Conservation (phyloP, 1,284 basidiomycete species). For the Cryptococcus maquisensis region DNA sequence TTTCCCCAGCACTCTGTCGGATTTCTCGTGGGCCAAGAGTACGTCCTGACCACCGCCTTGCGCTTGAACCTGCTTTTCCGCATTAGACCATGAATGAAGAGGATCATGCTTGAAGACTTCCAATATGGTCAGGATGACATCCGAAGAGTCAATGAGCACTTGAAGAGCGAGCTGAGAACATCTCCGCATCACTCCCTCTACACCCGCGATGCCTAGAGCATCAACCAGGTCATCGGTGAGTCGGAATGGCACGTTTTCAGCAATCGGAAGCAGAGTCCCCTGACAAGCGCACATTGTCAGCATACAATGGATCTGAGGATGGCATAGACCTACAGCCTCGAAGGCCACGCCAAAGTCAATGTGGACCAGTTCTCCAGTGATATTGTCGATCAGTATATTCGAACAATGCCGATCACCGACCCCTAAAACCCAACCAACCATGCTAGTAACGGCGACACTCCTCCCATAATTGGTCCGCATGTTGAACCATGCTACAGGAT, state of each 20-base stretch:
- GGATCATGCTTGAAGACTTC: conserved; percentile 98
- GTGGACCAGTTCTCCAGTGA: conserved; percentile 81
- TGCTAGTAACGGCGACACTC: conserved; percentile 87
- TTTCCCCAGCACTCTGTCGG: conserved; percentile 76
- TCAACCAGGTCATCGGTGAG: conserved; percentile 91
- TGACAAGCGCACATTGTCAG: conserved; percentile 35
- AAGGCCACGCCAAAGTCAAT: conserved; percentile 97
- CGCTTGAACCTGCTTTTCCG: conserved; percentile 54
- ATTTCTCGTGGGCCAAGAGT: conserved; percentile 65
- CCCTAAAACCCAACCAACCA: conserved; percentile 88
- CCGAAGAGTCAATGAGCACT: conserved; percentile 77
- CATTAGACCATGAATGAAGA: conserved; percentile 78
- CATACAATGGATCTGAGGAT: not conserved
- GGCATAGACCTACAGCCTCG: conserved; percentile 64
- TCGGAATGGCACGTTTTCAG: conserved; percentile 90
- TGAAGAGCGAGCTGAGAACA: conserved; percentile 92
- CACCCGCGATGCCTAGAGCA: conserved; percentile 84
- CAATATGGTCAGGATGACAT: conserved; percentile 86
- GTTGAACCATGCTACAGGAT: conserved; percentile 87
- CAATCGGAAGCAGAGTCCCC: conserved; percentile 76
- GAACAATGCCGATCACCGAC: conserved; percentile 89
- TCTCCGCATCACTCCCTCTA: conserved; percentile 89
- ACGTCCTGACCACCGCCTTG: conserved; percentile 41
- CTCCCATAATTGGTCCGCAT: conserved; percentile 86
- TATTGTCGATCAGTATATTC: conserved; percentile 85